Evolutionary conservation across 441 rosid species (phyloP), one percentile per base, ranked within the genome.

Genomic region (Flueggea neowawraea): DNA sequence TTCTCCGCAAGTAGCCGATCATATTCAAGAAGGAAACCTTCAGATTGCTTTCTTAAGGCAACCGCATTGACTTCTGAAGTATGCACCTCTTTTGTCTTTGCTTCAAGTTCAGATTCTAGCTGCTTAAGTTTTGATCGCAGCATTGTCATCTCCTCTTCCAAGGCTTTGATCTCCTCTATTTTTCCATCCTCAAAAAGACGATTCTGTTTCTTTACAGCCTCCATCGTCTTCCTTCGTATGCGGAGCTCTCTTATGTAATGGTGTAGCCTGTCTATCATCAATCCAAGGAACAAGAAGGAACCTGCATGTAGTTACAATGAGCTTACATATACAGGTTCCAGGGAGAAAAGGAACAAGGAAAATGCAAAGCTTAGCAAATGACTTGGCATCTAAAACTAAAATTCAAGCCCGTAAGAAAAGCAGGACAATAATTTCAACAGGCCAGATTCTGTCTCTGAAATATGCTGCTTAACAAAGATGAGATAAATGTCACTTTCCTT

Each of bases 21-120:
- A 58, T 87, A 91, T 82, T 94, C 99, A 0, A 86, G 84, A 70
- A 89, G 88, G 80, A 94, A 91, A 11, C 99, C 99, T 75, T 89
- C 96, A 6, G 99, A 87, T 64, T 95, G 99, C 76, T 91, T 95
- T 61, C 84, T 80, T 65, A 91, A 78, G 66, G 99, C 97, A 16
- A 78, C 72, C 4, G 83, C 83, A 69, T 78, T 95, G 54, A 90
- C 80, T 80, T 88, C 88, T 12, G 96, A 85, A 16, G 80, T 77
- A 51, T 49, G 71, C 0, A 75, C 80, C 31, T 89, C 89, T 74
- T 78, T 84, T 12, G 78, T 48, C 80, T 66, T 95, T 28, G 59
- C 66, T 64, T 79, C 83, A 16, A 89, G 74, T 55, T 83, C 87
- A 8, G 70, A 70, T 33, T 67, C 84, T 45, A 91, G 73, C 55